Base-by-base conservation (phyloP, 148 eudicot species). In the Camellia japonica region DNA sequence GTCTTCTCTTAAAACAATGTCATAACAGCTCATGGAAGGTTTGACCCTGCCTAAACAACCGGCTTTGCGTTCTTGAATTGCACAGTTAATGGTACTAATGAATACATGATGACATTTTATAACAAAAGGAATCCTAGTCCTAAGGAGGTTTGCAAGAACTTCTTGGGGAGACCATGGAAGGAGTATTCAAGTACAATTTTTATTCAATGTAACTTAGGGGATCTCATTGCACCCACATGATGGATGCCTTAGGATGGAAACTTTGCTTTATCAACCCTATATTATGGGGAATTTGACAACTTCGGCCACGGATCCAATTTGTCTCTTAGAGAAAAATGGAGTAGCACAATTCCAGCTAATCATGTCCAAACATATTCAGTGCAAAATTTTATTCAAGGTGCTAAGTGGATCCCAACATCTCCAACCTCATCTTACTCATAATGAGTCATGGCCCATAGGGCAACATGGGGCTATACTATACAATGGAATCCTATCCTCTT, bases 91-190 rank as follows among this genome's bases (percentile, higher is more conserved):
- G 97, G 98, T 3, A 94, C 97, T 6, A 78, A 86, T 0, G 90
- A 87, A 16, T 93, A 93, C 86, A 83, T 93, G 93, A 82, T 46
- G 10, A 30, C 30, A 30, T 30, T 30, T 43, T 91, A 65, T 93
- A 30, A 87, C 80, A 47, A 65, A 18, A 78, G 80, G 7, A 89
- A 89, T 13, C 97, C 97, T 0, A 83, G 30, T 30, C 30, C 30
- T 30, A 30, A 30, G 30, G 30, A 72, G 19, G 87, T 79, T 3
- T 92, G 90, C 71, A 81, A 72, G 64, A 91, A 84, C 60, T 93
- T 71, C 83, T 76, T 94, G 63, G 98, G 98, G 51, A 87, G 98
- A 60, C 98, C 98, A 0, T 94, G 98, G 98, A 94, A 94, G 82
- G 87, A 81, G 81, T 94, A 85, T 60, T 90, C 98, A 0, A 91